A percentile compares a stretch with the other conserved stretches of the same genome.
Conservation (phyloP, 768 basidiomycete species). For the Coprinopsis cinerea region DNA sequence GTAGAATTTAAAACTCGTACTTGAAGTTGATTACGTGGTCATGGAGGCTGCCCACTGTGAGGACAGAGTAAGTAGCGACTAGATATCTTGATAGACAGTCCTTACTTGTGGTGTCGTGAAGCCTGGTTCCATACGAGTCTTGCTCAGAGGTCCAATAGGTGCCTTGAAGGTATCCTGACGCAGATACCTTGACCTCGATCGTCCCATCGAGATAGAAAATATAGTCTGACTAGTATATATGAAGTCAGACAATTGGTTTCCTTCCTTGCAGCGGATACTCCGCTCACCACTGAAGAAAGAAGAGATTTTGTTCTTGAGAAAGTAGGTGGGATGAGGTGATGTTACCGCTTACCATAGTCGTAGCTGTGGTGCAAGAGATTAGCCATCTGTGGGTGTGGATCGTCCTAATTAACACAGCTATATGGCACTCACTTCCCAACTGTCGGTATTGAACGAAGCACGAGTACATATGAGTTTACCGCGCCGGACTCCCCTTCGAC, state of each 20-base stretch:
- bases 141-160: conserved; percentile 50
- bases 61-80: neutral
- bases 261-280: too few relatives aligned
- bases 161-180: conserved; percentile 65
- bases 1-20: conserved; percentile 11
- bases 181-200: conserved; percentile 61
- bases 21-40: conserved; percentile 66
- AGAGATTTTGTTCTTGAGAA: too few relatives aligned
- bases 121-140: conserved; percentile 46
- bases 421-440: conserved; percentile 52
- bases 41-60: conserved; percentile 56
- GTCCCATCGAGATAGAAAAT: conserved; percentile 63
- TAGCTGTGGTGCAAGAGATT: conserved; percentile 29
- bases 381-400: neutral
- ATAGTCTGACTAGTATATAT: conserved; percentile 16
- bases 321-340: too few relatives aligned
- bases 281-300: too few relatives aligned
- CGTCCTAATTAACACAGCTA: neutral
- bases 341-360: conserved; percentile 42
- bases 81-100: conserved; percentile 1
- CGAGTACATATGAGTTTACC: neutral
- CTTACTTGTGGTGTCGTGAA: conserved; percentile 51
- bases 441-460: conserved; percentile 42
- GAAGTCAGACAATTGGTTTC: neutral
- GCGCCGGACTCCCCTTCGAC: conserved; percentile 43